phyloP scores from a whole-genome alignment of 2,329 filamentous ascomycete species.

The Penicillium sp. region DNA sequence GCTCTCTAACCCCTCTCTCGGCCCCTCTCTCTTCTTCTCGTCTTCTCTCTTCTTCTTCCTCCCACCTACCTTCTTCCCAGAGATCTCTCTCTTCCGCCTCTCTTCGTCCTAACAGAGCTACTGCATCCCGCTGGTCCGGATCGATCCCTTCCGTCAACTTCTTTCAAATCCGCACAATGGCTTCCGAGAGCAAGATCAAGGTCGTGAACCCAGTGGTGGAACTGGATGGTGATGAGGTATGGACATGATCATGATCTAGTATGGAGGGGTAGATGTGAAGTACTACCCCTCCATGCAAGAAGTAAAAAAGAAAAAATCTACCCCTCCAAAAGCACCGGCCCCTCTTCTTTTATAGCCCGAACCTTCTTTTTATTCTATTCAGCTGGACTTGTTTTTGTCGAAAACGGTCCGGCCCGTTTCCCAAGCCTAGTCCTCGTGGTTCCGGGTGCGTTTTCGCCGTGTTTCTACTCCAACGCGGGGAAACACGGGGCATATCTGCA shows the following conservation, averaged over 20 bases:
- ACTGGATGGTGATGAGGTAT: conserved; percentile 78
- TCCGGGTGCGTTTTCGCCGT: conserved; percentile 31
- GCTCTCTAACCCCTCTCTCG: conserved; percentile 33
- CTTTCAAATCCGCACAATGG: conserved; percentile 51
- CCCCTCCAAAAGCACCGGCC: neutral
- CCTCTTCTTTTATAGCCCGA: conserved; percentile 17
- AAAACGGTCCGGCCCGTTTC: conserved; percentile 16
- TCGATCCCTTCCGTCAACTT: conserved; percentile 32
- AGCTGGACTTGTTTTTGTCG: neutral
- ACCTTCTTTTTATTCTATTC: conserved; percentile 4
- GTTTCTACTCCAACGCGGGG: conserved; percentile 33
- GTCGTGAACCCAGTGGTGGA: conserved; percentile 99
- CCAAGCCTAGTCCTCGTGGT: conserved; percentile 23
- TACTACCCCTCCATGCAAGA: too few species aligned
- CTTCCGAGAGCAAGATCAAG: conserved; percentile 80
- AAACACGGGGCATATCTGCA: conserved; percentile 33
- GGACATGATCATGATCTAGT: too few species aligned
- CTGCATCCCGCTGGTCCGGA: conserved; percentile 36
- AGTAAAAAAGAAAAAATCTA: neutral
- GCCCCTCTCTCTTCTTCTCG: conserved; percentile 36
- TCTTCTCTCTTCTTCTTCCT: conserved; percentile 32
- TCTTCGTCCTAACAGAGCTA: conserved; percentile 23
- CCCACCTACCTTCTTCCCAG: conserved; percentile 27
- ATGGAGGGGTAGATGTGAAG: neutral
- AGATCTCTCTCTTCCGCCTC: conserved; percentile 31